Base-by-base conservation (phyloP, 2,329 filamentous ascomycete species). In the Monilinia fructigena region DNA sequence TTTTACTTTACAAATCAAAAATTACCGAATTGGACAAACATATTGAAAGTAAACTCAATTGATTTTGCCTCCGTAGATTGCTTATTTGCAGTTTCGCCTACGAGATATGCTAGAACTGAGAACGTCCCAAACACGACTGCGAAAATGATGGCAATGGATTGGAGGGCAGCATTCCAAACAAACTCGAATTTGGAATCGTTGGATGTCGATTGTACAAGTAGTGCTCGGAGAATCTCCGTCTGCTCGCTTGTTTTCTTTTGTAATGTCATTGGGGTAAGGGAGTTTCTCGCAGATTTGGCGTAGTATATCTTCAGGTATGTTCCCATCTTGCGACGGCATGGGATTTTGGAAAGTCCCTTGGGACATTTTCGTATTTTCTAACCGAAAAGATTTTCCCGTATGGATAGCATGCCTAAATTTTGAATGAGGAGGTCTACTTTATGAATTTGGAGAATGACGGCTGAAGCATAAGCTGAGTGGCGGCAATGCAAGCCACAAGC, bases 401-500 rank as follows among this genome's bases (percentile, higher is more conserved):
- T 5, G n/a, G n/a, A 48, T n/a, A 23, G 20, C 2, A 12, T 11
- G n/a, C 11, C 3, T 48, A 12, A 18, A 48, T 2, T 6, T 5
- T 18, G 18, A 55, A 35, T 14, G 8, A 20, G 12, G 11, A n/a
- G 10, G 1, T 55, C 6, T 8, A 35, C 5, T 35, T 35, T 35
- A 55, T 55, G 28, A 20, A 55, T 35, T 35, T 31, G 42, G 23
- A 50, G 10, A 26, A 50, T 26, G 8, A 20, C 26, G 42, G 26
- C 55, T 18, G 40, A 59, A n/a, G 11, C 40, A 47, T 47, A 16
- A 47, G 12, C 28, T 11, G 18, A 59, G 26, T 31, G 55, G 40
- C 40, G 55, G 26, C 28, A 16, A 59, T 59, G 40, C 26, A 59
- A 31, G 55, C 40, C 55, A 47, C 10, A 58, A 47, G 11, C 38